phyloP scores from a whole-genome alignment of 768 basidiomycete species.

The Termitomyces sp. region DNA sequence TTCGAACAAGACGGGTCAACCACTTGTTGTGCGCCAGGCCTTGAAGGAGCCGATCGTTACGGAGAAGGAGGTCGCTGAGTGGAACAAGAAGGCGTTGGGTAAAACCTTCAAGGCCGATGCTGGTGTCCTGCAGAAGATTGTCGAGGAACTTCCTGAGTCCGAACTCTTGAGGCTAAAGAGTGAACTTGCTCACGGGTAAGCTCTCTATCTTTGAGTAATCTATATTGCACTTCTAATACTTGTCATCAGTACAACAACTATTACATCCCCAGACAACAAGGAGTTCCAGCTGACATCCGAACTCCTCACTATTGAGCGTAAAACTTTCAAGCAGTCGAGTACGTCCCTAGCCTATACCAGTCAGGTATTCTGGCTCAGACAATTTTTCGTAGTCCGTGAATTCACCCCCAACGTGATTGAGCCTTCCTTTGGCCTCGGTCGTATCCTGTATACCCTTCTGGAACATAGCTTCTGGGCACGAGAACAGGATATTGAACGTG shows the following conservation, averaged over 20 bases:
- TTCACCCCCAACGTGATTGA: constrained; percentile 98
- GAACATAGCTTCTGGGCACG: constrained; percentile 97
- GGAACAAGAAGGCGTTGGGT: constrained; percentile 86
- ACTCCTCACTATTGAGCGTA: constrained; percentile 72
- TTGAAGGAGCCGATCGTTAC: constrained; percentile 82
- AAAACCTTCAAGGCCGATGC: constrained; percentile 87
- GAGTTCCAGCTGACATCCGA: constrained; percentile 71
- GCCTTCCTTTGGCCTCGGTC: constrained; percentile 96
- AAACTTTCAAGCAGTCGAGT: constrained; percentile 88
- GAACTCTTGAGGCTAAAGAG: constrained; percentile 63
- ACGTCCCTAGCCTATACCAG: constrained; percentile 21
- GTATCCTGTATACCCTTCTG: constrained; percentile 89
- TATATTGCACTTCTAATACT: not conserved
- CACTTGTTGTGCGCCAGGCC: constrained; percentile 82
- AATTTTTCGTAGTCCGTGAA: constrained; percentile 68
- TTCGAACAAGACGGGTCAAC: constrained; percentile 74
- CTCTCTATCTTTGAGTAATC: not conserved
- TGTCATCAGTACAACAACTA: constrained; percentile 48
- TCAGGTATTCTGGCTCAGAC: not conserved
- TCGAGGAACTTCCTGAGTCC: constrained; percentile 66
- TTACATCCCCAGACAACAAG: constrained; percentile 58
- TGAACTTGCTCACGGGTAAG: constrained; percentile 74
- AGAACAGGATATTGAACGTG: constrained; percentile 87
- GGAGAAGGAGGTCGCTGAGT: constrained; percentile 74
- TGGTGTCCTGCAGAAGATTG: constrained; percentile 55